phyloP scores from a whole-genome alignment of 2,329 filamentous ascomycete species.

The Trichoderma breve region DNA sequence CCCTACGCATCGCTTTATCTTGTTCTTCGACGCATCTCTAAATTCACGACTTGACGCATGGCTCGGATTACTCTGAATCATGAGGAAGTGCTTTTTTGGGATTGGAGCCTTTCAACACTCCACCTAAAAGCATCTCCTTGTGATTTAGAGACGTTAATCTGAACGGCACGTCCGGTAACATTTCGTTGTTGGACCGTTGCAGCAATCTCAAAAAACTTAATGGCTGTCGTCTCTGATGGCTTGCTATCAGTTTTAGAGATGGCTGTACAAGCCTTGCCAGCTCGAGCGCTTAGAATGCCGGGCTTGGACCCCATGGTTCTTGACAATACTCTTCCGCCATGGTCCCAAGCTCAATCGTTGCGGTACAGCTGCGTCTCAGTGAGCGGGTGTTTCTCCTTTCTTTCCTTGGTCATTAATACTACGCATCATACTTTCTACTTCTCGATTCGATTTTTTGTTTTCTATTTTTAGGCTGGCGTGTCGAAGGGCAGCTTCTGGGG shows the following conservation, averaged over 20 bases:
- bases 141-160: slow-evolving; percentile 29
- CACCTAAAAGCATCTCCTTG: slow-evolving; percentile 17
- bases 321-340: not conserved
- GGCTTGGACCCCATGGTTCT: not conserved
- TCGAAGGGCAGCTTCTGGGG: slow-evolving; percentile 37
- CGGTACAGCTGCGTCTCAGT: slow-evolving; percentile 37
- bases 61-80: slow-evolving; percentile 37
- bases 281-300: slow-evolving; percentile 19
- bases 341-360: slow-evolving; percentile 34
- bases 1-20: slow-evolving; percentile 41
- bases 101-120: not conserved
- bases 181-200: slow-evolving; percentile 25
- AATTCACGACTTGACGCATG: slow-evolving; percentile 38
- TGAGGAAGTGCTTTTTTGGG: slow-evolving; percentile 11
- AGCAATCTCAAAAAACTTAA: slow-evolving; percentile 19
- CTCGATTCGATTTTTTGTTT: slow-evolving; percentile 24
- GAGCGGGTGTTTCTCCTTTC: slow-evolving; percentile 31
- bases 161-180: slow-evolving; percentile 43
- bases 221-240: slow-evolving; percentile 17
- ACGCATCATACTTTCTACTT: slow-evolving; percentile 21
- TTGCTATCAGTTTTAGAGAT: not conserved
- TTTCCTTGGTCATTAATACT: slow-evolving; percentile 31
- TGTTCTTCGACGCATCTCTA: slow-evolving; percentile 42
- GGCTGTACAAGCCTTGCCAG: slow-evolving; percentile 16
- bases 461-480: slow-evolving; percentile 30